Base-by-base conservation (phyloP, 2,329 filamentous ascomycete genomes). In the Fusarium sp. region DNA sequence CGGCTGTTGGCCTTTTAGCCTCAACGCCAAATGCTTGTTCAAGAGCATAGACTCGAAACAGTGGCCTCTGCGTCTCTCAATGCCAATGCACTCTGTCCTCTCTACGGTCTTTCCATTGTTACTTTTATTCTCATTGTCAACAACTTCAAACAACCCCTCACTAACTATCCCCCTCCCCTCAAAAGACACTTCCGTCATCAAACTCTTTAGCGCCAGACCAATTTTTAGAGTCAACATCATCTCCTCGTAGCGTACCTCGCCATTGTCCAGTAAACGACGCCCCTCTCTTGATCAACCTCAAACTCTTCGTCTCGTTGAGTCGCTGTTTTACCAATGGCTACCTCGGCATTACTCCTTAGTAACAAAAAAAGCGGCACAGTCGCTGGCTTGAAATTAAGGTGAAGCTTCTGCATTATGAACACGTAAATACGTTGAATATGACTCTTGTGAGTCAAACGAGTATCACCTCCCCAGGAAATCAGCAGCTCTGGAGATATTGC, bases 121-220 rank as follows among this genome's bases (percentile, higher is more conserved):
- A 10, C 33, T n/a, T 33, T 24, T 24, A 39, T 47, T 33, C 23
- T 33, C 20, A 39, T 57, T 18, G 31, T 37, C 13, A 57, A 47
- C 28, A 57, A 35, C 48, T 38, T 60, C 44, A 46, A 37, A 35
- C 35, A 66, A 33, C 61, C 72, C 72, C 68, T 67, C 64, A 60
- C 54, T n/a, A 18, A 3, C 29, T 29, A 29, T 62, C 46, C 35
- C 31, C 24, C 53, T 33, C 46, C 55, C 55, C 60, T 63, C 52
- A 60, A 66, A 54, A 66, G 42, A 64, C 72, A 61, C 69, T 70
- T 66, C 73, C 73, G 73, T 75, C 73, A 75, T 75, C 59, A 54
- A 24, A 29, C 50, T 46, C 55, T 52, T 50, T 75, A 75, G 73
- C 73, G 73, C 56, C 41, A 70, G 65, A 54, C 54, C 53, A 29